Evolutionary conservation across 352 stramenopile species (phyloP).

Genomic region (Pythium chondricola): DNA sequence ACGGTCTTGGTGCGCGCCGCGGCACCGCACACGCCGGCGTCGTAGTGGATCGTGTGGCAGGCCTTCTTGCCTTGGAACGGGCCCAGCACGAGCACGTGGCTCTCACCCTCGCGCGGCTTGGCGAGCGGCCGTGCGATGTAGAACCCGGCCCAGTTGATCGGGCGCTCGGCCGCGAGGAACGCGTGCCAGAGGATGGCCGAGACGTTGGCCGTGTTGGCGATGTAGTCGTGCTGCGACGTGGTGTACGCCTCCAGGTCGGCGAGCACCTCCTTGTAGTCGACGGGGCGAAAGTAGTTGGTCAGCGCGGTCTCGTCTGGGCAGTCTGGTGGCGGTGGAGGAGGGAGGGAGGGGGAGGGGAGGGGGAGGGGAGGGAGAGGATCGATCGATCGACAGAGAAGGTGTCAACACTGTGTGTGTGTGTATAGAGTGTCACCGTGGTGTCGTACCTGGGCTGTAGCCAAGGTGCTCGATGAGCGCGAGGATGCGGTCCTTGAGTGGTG

Average conservation of each 20-base stretch:
- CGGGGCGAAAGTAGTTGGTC: slow-evolving; percentile 45
- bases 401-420: too few species aligned
- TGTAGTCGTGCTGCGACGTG: slow-evolving; percentile 60
- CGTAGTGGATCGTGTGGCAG: slow-evolving; percentile 71
- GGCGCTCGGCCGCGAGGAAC: slow-evolving; percentile 47
- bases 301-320: slow-evolving; percentile 43
- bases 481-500: slow-evolving; percentile 44
- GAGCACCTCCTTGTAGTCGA: slow-evolving; percentile 64
- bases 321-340: too few species aligned
- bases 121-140: slow-evolving; percentile 69
- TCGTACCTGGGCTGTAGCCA: slow-evolving; percentile 52
- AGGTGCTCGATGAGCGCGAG: slow-evolving; percentile 41
- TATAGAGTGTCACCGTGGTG: too few species aligned
- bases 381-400: too few species aligned
- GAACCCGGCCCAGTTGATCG: slow-evolving; percentile 80
- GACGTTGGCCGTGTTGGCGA: slow-evolving; percentile 77
- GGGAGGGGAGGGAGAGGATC: too few species aligned
- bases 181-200: slow-evolving; percentile 79
- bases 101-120: slow-evolving; percentile 46
- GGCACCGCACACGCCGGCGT: slow-evolving; percentile 68
- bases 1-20: slow-evolving; percentile 54
- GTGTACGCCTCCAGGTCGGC: slow-evolving; percentile 59
- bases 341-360: too few species aligned
- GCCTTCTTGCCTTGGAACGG: slow-evolving; percentile 81
- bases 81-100: slow-evolving; percentile 63